Percentiles rank a stretch among this genome's conserved stretches.
phyloP scores from a whole-genome alignment of 352 stramenopile species.

The Aphanomyces astaci region DNA sequence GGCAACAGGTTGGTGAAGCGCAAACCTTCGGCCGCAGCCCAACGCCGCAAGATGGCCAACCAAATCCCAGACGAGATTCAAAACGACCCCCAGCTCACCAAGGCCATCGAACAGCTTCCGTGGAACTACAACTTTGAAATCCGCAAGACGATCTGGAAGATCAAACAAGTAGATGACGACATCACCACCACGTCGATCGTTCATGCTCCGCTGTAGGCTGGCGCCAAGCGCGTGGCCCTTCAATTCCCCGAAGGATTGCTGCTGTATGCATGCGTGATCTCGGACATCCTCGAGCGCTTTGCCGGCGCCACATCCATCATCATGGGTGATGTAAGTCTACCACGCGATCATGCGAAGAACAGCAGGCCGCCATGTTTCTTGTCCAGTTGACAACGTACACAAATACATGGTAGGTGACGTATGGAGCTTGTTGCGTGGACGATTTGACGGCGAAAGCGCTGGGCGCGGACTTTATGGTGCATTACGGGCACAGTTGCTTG shows the following conservation, averaged over 20 bases:
- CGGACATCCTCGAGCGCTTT: slow-evolving; percentile 97
- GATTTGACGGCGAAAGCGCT: slow-evolving; percentile 94
- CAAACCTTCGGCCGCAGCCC: slow-evolving; percentile 49
- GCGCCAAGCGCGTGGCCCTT: slow-evolving; percentile 90
- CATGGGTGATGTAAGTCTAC: slow-evolving; percentile 95
- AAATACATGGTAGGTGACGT: slow-evolving; percentile 77
- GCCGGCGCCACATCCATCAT: slow-evolving; percentile 88
- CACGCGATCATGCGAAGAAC: too few species aligned
- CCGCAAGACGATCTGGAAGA: slow-evolving; percentile 95
- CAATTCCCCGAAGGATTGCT: slow-evolving; percentile 98
- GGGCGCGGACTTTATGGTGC: slow-evolving; percentile 96
- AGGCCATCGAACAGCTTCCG: slow-evolving; percentile 89
- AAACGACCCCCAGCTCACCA: slow-evolving; percentile 79
- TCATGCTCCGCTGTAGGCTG: slow-evolving; percentile 29
- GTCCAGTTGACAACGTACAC: too few species aligned
- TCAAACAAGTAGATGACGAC: slow-evolving; percentile 54
- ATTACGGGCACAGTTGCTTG: slow-evolving; percentile 99
- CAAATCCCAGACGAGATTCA: slow-evolving; percentile 88
- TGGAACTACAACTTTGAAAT: slow-evolving; percentile 99
- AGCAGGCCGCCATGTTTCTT: too few species aligned
- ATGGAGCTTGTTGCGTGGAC: slow-evolving; percentile 99
- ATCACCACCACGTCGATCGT: neutral
- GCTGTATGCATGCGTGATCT: slow-evolving; percentile 96
- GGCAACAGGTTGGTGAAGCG: slow-evolving; percentile 30
- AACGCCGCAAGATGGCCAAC: slow-evolving; percentile 71